phyloP scores from a whole-genome alignment of 164 flowering plant species.

The Euptelea pleiosperma region DNA sequence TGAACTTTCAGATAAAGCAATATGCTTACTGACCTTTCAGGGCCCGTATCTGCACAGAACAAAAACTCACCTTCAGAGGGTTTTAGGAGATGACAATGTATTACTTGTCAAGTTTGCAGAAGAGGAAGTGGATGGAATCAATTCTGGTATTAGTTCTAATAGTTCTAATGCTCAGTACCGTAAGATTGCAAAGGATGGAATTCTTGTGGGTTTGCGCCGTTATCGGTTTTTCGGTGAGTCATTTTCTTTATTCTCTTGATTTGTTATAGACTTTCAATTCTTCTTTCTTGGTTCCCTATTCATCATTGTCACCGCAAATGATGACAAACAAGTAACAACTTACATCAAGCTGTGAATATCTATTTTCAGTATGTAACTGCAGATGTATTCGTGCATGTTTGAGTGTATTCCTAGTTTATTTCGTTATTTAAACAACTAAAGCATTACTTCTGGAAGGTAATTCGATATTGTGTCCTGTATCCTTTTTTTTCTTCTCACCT shows the following conservation, averaged over 20 bases:
- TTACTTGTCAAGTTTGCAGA: conserved; percentile 60
- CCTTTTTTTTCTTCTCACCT: neutral
- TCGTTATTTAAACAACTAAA: too few relatives aligned
- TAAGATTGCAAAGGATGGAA: conserved; percentile 51
- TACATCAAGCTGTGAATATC: neutral
- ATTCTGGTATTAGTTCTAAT: neutral
- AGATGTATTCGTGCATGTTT: neutral
- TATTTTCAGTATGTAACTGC: neutral
- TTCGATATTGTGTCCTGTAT: neutral
- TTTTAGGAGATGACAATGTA: conserved; percentile 73
- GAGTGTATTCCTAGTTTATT: neutral
- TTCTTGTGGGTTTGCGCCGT: conserved; percentile 55
- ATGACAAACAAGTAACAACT: neutral
- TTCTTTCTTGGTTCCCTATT: neutral
- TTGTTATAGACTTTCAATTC: neutral
- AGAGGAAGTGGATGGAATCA: neutral
- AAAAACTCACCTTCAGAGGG: conserved; percentile 56
- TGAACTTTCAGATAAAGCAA: neutral
- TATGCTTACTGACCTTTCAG: conserved; percentile 29
- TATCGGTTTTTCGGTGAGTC: conserved; percentile 70
- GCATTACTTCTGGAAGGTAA: too few relatives aligned
- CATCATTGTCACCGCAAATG: neutral
- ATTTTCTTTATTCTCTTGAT: conserved; percentile 1
- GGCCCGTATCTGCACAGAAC: conserved; percentile 54
- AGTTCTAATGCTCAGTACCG: conserved; percentile 13